Conservation (phyloP, 169 alveolate species). For the Plasmodium cynomolgi region DNA sequence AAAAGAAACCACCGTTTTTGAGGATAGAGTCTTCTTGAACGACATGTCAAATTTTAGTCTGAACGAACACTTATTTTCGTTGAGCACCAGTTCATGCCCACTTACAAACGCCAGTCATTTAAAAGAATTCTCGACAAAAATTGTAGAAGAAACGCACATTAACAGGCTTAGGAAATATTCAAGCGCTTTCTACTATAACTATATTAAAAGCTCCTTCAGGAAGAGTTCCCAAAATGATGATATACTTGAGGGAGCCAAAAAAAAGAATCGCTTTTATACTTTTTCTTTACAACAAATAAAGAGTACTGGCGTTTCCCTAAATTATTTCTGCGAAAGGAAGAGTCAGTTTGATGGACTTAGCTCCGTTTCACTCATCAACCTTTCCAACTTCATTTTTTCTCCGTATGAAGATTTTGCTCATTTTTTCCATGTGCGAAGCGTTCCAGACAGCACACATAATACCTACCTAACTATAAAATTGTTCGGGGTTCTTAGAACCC, state of each 20-base stretch:
- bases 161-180: conserved; percentile 11
- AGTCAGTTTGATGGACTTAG: background rate
- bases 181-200: background rate
- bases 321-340: conserved; percentile 16
- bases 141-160: background rate
- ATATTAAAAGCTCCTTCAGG: conserved; percentile 5
- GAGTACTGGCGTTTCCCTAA: background rate
- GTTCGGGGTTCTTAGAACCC: background rate
- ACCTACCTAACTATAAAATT: background rate
- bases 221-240: background rate
- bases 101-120: background rate
- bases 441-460: conserved; percentile 25
- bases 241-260: background rate
- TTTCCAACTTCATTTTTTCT: conserved; percentile 20
- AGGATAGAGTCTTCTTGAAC: conserved; percentile 25
- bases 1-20: background rate
- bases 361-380: background rate
- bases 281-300: background rate
- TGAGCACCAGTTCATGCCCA: conserved; percentile 5
- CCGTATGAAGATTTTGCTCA: conserved; percentile 49
- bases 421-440: conserved; percentile 3
- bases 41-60: background rate
- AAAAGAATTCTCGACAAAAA: background rate
- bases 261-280: background rate
- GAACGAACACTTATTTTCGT: background rate